Evolutionary conservation across 2,329 filamentous ascomycete species (phyloP).

Genomic region (Ceratocystis destructans): DNA sequence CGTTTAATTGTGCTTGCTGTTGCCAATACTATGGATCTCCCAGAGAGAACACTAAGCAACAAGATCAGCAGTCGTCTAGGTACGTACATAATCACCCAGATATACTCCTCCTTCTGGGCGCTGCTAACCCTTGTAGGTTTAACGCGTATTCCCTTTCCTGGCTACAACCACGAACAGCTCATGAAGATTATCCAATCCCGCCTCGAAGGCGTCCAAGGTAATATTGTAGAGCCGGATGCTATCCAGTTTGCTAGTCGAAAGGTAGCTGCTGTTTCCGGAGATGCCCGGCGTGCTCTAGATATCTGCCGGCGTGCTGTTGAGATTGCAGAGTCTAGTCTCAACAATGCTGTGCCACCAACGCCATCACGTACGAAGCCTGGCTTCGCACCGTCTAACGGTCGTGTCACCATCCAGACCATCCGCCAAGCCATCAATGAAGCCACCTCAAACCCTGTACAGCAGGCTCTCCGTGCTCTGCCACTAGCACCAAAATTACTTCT

Average conservation of each 20-base stretch:
- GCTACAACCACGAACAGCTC: slow-evolving; percentile 91
- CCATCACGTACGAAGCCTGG: slow-evolving; percentile 30
- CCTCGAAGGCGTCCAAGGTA: slow-evolving; percentile 71
- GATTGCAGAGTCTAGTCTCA: slow-evolving; percentile 51
- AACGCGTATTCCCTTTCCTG: slow-evolving; percentile 90
- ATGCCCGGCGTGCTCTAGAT: slow-evolving; percentile 81
- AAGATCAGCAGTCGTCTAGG: slow-evolving; percentile 88
- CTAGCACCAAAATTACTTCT: slow-evolving; percentile 75
- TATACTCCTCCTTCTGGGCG: neutral
- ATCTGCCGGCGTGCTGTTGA: slow-evolving; percentile 93
- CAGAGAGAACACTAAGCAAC: slow-evolving; percentile 89
- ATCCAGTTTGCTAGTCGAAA: slow-evolving; percentile 94
- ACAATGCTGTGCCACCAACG: slow-evolving; percentile 26
- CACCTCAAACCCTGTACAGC: slow-evolving; percentile 81
- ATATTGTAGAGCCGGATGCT: slow-evolving; percentile 84
- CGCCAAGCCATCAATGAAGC: slow-evolving; percentile 92
- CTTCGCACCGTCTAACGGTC: slow-evolving; percentile 24
- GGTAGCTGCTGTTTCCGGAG: slow-evolving; percentile 89
- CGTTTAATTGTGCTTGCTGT: slow-evolving; percentile 91
- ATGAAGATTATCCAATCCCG: slow-evolving; percentile 97
- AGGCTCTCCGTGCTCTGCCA: slow-evolving; percentile 70
- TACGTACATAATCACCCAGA: slow-evolving; percentile 23
- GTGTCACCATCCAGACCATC: slow-evolving; percentile 84
- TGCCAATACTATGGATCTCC: slow-evolving; percentile 97
- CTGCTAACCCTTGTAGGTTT: slow-evolving; percentile 36